Conservation (phyloP, 208 protist species). For the Leishmania major region DNA sequence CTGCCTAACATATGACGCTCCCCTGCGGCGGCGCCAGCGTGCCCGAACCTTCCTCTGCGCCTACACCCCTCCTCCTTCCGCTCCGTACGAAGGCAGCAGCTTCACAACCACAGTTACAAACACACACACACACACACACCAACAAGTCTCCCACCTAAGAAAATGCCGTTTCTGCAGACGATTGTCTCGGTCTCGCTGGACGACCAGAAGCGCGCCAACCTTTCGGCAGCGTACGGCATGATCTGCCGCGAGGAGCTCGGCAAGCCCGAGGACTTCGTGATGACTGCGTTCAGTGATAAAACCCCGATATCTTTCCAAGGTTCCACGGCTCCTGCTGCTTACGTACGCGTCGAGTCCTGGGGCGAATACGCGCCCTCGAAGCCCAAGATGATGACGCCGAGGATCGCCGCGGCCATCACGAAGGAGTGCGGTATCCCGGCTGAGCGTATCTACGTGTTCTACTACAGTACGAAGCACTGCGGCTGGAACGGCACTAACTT, state of each 20-base stretch:
- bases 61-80: neutral
- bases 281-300: constrained; percentile 42
- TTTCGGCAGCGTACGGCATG: constrained; percentile 23
- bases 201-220: constrained; percentile 21
- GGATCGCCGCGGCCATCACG: constrained; percentile 26
- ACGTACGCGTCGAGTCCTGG: constrained; percentile 26
- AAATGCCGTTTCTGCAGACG: constrained; percentile 40
- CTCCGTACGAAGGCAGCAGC: neutral
- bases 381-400: constrained; percentile 22
- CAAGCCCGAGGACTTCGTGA: constrained; percentile 41
- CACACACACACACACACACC: neutral
- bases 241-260: constrained; percentile 26
- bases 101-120: neutral
- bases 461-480: constrained; percentile 36
- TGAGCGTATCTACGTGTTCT: constrained; percentile 36
- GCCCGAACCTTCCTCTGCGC: neutral
- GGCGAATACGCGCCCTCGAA: constrained; percentile 11
- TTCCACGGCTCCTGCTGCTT: constrained; percentile 25
- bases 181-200: constrained; percentile 34
- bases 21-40: neutral
- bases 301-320: constrained; percentile 25
- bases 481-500: constrained; percentile 44
- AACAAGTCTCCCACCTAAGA: neutral
- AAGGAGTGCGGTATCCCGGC: constrained; percentile 29
- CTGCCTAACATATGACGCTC: neutral